These are phyloP conservation scores for Taphrina populina DNA, from an alignment of 1,139 yeast genomes.

Conservation along the genomic window DNA sequence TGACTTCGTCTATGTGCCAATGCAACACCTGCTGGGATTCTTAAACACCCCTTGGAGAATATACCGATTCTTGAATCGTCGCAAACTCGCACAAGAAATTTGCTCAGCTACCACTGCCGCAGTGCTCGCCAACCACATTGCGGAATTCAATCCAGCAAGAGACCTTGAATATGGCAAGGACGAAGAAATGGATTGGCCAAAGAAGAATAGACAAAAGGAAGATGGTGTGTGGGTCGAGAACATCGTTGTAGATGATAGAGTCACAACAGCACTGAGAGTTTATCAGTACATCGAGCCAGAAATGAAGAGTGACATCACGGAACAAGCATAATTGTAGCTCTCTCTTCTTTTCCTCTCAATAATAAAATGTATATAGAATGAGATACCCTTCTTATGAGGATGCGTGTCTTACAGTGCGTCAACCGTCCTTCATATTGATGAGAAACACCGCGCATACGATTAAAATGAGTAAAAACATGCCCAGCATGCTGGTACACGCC, in stretches of 20 bases:
- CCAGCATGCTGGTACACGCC: conserved; percentile 12
- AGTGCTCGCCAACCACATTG: conserved; percentile 54
- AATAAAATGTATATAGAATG: too few species aligned
- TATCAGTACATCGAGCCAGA: conserved; percentile 31
- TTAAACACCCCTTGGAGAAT: conserved; percentile 71
- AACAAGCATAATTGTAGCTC: too few species aligned
- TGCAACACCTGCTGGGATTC: conserved; percentile 77
- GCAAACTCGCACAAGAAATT: conserved; percentile 68
- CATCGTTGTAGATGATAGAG: conserved; percentile 35
- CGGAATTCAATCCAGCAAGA: conserved; percentile 55
- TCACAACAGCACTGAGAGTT: conserved; percentile 13
- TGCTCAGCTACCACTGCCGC: conserved; percentile 62
- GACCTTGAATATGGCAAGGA: conserved; percentile 59
- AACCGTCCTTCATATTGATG: too few species aligned
- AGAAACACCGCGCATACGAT: too few species aligned
- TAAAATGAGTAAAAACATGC: not conserved
- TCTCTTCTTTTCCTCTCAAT: too few species aligned
- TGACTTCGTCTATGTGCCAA: conserved; percentile 69
- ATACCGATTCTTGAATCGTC: conserved; percentile 71
- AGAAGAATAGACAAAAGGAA: conserved; percentile 72
- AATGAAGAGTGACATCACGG: too few species aligned
- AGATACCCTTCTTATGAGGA: too few species aligned
- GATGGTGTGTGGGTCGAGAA: conserved; percentile 36
- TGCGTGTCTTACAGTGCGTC: too few species aligned
- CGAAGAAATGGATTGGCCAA: conserved; percentile 92